Evolutionary conservation across 176 grass and related monocot genomes (phyloP), one percentile per base, ranked within the genome.

Genomic region (Poa annua): DNA sequence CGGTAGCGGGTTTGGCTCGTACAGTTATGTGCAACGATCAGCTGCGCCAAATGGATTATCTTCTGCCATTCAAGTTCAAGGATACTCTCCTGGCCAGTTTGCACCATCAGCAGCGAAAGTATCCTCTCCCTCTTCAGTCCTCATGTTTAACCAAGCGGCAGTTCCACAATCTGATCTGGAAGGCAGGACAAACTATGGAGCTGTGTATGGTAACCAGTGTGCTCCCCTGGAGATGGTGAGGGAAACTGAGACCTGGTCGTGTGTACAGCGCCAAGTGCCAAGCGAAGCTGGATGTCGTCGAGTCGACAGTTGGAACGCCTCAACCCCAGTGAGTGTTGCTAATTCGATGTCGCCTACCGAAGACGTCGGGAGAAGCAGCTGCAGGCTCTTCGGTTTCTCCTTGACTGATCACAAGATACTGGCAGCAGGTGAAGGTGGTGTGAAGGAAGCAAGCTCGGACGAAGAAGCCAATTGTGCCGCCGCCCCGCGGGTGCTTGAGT

Each of bases 361-460:
- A n/a, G 85, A 76, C 0, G 14, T 26, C 0, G 71, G 71, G 25
- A 55, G 53, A 53, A 74, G 90, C 54, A 87, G 24, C 35, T 99
- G 91, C 68, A 84, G 71, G 70, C 87, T 99, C 51, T 99, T 99
- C 54, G 96, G 96, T 34, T 99, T 99, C 73, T 89, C 93, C 74
- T 65, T 99, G 71, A 93, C 80, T 4, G 89, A 74, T 52, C 24
- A 96, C 17, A 92, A 81, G 83, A 90, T 85, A 16, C 63, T 71
- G 7, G 80, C 79, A 71, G 80, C 69, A 66, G 81, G 86, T 65
- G 80, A 85, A 19, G 77, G 63, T 22, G 76, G 34, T 3, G 82
- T 20, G 16, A 81, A 77, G 11, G 82, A 91, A 17, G 89, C 34
- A 35, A 65, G 15, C 38, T 29, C 24, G 1, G 63, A 66, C 4